Base-by-base conservation (phyloP, 2,329 filamentous ascomycete species). In the Fusarium siculi region DNA sequence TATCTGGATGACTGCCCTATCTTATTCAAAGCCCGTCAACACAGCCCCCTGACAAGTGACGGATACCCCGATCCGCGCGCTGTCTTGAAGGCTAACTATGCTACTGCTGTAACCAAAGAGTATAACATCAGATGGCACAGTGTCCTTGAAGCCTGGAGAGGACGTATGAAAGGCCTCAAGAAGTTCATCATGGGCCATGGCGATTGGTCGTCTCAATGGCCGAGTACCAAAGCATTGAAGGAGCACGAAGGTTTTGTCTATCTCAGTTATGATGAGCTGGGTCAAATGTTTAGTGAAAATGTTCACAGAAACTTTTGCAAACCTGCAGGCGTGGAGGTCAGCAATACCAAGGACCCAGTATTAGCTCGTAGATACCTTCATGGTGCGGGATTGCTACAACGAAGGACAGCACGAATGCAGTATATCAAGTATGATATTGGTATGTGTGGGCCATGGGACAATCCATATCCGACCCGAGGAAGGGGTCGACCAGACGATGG, bases 391-490 rank as follows among this genome's bases (percentile, higher is more conserved):
- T 19, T 46, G 25, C 12, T 28, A 4, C 25, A 28, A 15, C 44
- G 18, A 46, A 28, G 19, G 12, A 28, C 2, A 46, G 0, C 9
- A 46, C 25, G 25, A 14, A 46, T 21, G 44, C 44, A 46, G 25
- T 46, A 28, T 28, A 21, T 28, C 0, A 28, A 9, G 4, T 46
- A 46, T 46, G 1, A 28, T 15, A 4, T 21, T 9, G 44, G 18
- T 4, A 46, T 8, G 5, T 46, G 8, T 5, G 1, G 7, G 1
- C 12, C 23, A 7, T 28, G 25, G 18, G 43, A 28, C 0, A 21
- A 21, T 28, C 12, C 18, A 28, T 7, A 21, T 28, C 25, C 2
- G 18, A 28, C 10, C 9, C 0, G 12, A 5, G 43, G 18, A n/a
- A 15, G 14, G 1, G 1, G 7, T 4, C 4, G 21, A 30, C 6